These are phyloP conservation scores for Ganoderma multipileum DNA, from an alignment of 1,284 basidiomycete genomes.

Conservation along the genomic window DNA sequence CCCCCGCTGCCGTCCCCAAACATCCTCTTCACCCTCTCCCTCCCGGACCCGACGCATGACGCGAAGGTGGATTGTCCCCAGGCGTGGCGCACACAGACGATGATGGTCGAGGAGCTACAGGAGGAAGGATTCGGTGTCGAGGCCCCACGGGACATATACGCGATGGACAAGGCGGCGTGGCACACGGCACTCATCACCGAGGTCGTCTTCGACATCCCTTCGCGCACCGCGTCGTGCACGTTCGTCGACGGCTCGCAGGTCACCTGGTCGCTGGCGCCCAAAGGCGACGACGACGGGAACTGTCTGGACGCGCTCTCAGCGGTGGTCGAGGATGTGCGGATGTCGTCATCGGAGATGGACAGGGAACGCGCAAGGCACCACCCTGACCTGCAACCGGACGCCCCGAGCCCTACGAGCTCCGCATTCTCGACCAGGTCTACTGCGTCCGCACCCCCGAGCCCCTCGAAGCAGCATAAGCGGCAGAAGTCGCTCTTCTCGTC, in stretches of 20 bases:
- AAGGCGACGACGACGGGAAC: constrained; percentile 33
- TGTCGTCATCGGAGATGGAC: constrained; percentile 36
- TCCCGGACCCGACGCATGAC: constrained; percentile 55
- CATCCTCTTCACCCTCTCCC: constrained; percentile 75
- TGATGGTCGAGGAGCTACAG: constrained; percentile 57
- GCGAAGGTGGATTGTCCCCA: constrained; percentile 52
- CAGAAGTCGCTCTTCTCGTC: constrained; percentile 72
- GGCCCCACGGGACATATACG: constrained; percentile 58
- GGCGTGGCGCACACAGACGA: constrained; percentile 62
- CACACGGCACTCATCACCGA: constrained; percentile 61
- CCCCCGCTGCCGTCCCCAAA: constrained; percentile 61
- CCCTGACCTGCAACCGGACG: constrained; percentile 10
- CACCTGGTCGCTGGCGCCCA: constrained; percentile 50
- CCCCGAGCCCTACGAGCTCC: constrained; percentile 1
- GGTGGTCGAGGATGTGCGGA: constrained; percentile 62
- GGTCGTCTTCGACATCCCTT: constrained; percentile 64
- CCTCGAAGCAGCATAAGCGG: constrained; percentile 54
- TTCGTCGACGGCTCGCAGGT: constrained; percentile 63
- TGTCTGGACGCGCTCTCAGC: constrained; percentile 54
- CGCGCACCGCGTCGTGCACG: constrained; percentile 51
- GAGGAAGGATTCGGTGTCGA: constrained; percentile 25
- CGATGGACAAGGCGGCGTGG: constrained; percentile 69
- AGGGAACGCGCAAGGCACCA: constrained; percentile 29
- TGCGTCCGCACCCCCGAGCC: constrained; percentile 29
- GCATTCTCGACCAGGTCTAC: constrained; percentile 15